Conservation (phyloP, 345 rosid species). For the Pistacia integerrima region DNA sequence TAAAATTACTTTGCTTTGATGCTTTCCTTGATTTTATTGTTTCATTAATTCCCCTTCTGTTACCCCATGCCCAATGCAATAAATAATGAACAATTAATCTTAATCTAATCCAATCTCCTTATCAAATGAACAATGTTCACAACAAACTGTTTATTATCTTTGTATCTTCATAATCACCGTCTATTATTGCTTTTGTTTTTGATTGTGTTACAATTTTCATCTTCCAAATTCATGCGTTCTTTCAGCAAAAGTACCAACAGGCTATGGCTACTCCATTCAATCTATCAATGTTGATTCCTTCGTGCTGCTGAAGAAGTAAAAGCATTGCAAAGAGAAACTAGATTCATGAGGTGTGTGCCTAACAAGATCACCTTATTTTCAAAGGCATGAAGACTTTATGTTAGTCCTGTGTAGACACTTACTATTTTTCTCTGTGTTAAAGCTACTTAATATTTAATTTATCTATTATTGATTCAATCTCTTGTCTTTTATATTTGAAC, state of each 20-base stretch:
- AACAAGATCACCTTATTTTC: neutral
- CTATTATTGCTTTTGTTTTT: neutral
- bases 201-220: neutral
- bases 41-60: no score
- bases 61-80: no score
- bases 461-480: slow-evolving; percentile 1
- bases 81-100: no score
- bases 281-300: neutral
- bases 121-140: no score
- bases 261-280: neutral
- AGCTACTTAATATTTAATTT: neutral
- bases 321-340: neutral
- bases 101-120: no score
- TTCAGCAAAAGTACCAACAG: neutral
- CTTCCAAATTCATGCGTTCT: neutral
- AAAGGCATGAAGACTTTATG: neutral
- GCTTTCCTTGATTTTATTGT: no score
- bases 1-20: no score
- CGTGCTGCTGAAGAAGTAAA: neutral
- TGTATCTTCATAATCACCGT: no score
- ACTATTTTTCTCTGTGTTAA: neutral
- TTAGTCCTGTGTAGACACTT: neutral
- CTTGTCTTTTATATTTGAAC: neutral
- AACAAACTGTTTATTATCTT: no score
- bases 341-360: neutral